These are phyloP conservation scores for Coffea eugenioides DNA, from an alignment of 257 asterid genomes.

Conservation along the genomic window DNA sequence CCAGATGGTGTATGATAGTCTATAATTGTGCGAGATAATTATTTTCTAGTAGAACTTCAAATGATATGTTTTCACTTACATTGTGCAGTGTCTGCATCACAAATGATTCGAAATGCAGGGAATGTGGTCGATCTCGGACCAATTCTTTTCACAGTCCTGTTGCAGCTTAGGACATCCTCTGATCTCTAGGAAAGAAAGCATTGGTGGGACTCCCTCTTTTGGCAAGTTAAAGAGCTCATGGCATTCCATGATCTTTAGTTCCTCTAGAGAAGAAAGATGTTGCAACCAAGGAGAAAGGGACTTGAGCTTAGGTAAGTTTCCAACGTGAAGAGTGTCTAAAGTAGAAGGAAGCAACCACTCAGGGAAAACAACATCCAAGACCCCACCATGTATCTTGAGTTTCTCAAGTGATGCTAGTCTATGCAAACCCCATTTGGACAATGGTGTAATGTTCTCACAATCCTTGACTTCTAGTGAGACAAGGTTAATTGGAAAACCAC, in stretches of 20 bases:
- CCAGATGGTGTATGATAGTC: not conserved
- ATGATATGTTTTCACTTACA: not conserved
- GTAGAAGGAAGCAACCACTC: conserved; percentile 50
- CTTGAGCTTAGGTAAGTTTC: conserved; percentile 28
- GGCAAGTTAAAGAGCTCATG: conserved; percentile 36
- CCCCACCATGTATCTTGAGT: conserved; percentile 39
- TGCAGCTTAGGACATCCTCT: conserved; percentile 40
- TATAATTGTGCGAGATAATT: not conserved
- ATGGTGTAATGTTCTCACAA: conserved; percentile 36
- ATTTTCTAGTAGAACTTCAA: not conserved
- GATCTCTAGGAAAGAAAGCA: conserved; percentile 50
- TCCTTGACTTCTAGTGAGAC: conserved; percentile 37
- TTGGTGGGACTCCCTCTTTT: conserved; percentile 39
- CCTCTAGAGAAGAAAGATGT: conserved; percentile 48
- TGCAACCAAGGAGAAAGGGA: conserved; percentile 53
- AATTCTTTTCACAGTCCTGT: conserved; percentile 29
- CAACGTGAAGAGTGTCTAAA: conserved; percentile 39
- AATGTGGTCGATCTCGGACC: conserved; percentile 44
- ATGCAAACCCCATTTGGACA: conserved; percentile 45
- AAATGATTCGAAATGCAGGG: conserved; percentile 33
- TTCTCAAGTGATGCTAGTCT: conserved; percentile 45
- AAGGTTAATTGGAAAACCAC: conserved; percentile 43
- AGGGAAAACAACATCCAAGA: conserved; percentile 33
- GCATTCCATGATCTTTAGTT: conserved; percentile 45
- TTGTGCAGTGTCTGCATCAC: conserved; percentile 31